Evolutionary conservation across 805 yeast species (phyloP), one percentile per base, ranked within the genome.

Genomic region (Metschnikowia baotianmanensis): DNA sequence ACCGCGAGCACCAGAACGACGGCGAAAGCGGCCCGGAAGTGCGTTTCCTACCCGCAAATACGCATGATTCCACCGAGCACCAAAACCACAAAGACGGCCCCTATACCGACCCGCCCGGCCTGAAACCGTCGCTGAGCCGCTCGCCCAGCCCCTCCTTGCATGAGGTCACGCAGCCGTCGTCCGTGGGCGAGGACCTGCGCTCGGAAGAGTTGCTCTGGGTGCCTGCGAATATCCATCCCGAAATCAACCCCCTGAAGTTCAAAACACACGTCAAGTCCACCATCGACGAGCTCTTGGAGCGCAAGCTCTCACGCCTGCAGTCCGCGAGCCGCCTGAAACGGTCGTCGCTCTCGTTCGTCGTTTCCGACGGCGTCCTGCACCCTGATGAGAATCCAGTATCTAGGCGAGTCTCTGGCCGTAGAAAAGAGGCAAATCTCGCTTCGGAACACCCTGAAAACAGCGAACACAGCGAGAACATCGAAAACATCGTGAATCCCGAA

Each of bases 171-270:
- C 36, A 17, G 22, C 32, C 40, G 8, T 34, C 38, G 22, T 33
- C 41, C 12, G n/a, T 36, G 20, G 37, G 31, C 23, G 49, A 45
- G 13, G 25, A 34, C 5, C 32, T 30, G 10, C 36, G 18, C 24
- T 29, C 34, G 8, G 49, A 42, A 3, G 74, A 75, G 35, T 63
- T 86, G 23, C 67, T 91, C 39, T 91, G 99, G 99, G 97, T 93
- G 1, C 98, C 98, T 0, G 99, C 98, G 2, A 80, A 79, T 47
- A 72, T 88, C 27, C 99, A 93, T 59, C 98, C 98, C 1, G 91
- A 86, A 53, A 76, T 91, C n/a, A 90, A 95, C 19, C 98, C 98
- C 2, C 95, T 86, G 54, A 87, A 86, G 53, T 84, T 80, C 64
- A 69, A 80, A 48, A 76, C 74, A 49, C 84, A 83, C 56, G 81